A percentile compares a stretch with the other conserved stretches of the same genome.
These are phyloP conservation scores for Heterobasidion parviporum DNA, from an alignment of 1,284 basidiomycete species.

Conservation along the genomic window DNA sequence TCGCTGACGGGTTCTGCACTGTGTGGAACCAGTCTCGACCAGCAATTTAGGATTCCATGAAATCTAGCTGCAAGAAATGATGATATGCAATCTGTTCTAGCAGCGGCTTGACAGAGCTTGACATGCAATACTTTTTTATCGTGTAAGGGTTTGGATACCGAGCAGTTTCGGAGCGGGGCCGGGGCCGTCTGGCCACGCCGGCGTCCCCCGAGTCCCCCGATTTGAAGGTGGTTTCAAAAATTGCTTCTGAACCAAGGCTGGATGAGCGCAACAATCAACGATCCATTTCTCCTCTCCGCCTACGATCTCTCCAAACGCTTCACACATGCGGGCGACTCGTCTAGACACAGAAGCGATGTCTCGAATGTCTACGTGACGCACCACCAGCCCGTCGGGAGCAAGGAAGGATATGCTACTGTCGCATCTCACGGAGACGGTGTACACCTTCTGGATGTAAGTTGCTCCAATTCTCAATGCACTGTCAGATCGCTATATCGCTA, in stretches of 20 bases:
- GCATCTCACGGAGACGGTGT: conserved; percentile 64
- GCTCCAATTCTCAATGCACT: neutral
- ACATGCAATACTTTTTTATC: no score
- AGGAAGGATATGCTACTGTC: conserved; percentile 51
- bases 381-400: conserved; percentile 24
- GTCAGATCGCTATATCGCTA: conserved; percentile 1
- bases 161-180: no score
- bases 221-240: neutral
- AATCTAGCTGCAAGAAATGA: no score
- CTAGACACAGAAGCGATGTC: conserved; percentile 4
- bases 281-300: conserved; percentile 52
- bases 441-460: conserved; percentile 60
- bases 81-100: no score
- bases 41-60: no score
- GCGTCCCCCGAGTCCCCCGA: no score
- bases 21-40: no score
- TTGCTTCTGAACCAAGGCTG: neutral
- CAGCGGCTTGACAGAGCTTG: no score
- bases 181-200: no score
- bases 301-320: conserved; percentile 28
- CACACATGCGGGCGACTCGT: conserved; percentile 12
- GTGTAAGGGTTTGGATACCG: no score
- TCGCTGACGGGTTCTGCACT: no score
- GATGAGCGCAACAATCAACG: conserved; percentile 43
- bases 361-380: conserved; percentile 32